Base-by-base conservation (phyloP, 73 alveolate species). In the Paramecium caudatum region DNA sequence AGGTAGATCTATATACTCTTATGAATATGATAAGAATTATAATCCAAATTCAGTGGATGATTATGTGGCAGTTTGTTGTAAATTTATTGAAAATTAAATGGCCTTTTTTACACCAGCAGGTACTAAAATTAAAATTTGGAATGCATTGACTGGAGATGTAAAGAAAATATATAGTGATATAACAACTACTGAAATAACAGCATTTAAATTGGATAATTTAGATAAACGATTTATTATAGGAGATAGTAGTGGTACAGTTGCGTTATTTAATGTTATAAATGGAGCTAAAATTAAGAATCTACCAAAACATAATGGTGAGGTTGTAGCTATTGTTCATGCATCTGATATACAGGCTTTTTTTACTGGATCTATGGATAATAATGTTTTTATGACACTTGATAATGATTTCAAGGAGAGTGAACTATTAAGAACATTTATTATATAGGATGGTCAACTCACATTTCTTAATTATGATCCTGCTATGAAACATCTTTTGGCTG, bases 31-130 rank as follows among this genome's bases (percentile, higher is more conserved):
- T 65, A 95, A 95, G 81, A 95, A 94, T 81, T 90, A 65, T n/a
- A 95, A 95, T 65, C 98, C 98, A 0, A 63, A 90, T 47, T 74
- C 94, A 16, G 97, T 92, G 6, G 97, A 94, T 84, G 98, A 95
- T 61, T 82, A 80, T 25, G 94, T 94, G 23, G 95, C 98, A 5
- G 70, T 95, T 2, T 91, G 95, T 63, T 91, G 96, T 61, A 91
- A 88, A 17, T 95, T 91, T 80, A 91, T 92, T 1, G 82, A 91
- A 34, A 68, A 49, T 30, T 45, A 86, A 50, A 80, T 90, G 69
- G 96, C 95, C 13, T 93, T 95, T 82, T 82, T 91, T 32, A 94
- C 98, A 6, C 97, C 98, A 2, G 95, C 94, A 7, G 80, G 90
- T 4, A 93, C 93, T 82, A 85, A 91, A 37, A 94, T 95, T 0